Conservation (phyloP, 495 filamentous ascomycete species). For the Hyaloscypha hepaticicola region DNA sequence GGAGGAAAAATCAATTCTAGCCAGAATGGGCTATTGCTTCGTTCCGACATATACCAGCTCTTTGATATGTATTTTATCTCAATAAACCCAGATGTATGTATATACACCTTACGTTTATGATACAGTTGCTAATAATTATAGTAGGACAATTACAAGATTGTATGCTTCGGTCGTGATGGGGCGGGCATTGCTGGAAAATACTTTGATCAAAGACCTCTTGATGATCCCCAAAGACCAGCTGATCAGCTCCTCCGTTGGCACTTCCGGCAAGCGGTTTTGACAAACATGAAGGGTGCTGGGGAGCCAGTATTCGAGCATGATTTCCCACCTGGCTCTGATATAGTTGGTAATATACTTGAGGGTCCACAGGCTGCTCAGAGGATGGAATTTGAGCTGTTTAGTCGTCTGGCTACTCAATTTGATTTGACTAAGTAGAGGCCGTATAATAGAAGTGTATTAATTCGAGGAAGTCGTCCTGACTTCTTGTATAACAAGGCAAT, state of each 20-base stretch:
- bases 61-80: slow-evolving; percentile 38
- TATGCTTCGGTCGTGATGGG: slow-evolving; percentile 33
- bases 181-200: slow-evolving; percentile 33
- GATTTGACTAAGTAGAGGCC: slow-evolving; percentile 2
- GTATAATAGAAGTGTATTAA: not conserved
- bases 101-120: slow-evolving; percentile 14
- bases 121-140: slow-evolving; percentile 24
- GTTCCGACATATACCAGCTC: slow-evolving; percentile 30
- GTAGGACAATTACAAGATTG: slow-evolving; percentile 39
- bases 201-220: slow-evolving; percentile 37
- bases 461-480: not conserved
- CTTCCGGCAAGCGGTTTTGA: slow-evolving; percentile 42
- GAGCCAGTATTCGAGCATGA: slow-evolving; percentile 43
- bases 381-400: slow-evolving; percentile 41
- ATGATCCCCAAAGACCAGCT: slow-evolving; percentile 35
- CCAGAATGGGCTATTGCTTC: slow-evolving; percentile 39
- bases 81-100: slow-evolving; percentile 38
- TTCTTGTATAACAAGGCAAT: not conserved
- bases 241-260: slow-evolving; percentile 44
- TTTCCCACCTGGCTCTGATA: slow-evolving; percentile 42
- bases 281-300: slow-evolving; percentile 39
- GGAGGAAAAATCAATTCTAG: slow-evolving; percentile 37
- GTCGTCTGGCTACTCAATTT: slow-evolving; percentile 30
- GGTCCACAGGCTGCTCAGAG: slow-evolving; percentile 36
- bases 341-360: slow-evolving; percentile 37